Evolutionary conservation across 495 filamentous ascomycete species (phyloP), one percentile per base, ranked within the genome.

Genomic region (Patellaria atrata): DNA sequence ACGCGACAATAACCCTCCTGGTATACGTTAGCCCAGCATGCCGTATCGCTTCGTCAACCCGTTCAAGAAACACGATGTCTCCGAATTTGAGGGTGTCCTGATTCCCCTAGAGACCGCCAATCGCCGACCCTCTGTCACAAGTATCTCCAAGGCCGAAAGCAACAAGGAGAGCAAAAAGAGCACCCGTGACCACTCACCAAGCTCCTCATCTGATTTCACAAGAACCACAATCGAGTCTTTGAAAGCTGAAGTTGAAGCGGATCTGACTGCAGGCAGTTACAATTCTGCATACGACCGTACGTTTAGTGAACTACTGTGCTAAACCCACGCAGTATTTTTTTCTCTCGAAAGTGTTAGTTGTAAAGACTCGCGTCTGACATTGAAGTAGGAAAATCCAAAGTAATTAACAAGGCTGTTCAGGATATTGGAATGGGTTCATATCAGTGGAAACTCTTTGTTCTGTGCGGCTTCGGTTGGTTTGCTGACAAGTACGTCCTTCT

Each of bases 251-350:
- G 50, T 71, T 30, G 61, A 67, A 29, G 29, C 49, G 5, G 64
- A 66, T 38, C 15, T 69, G 14, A 48, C 50, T 10, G 50, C 63
- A 30, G 57, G 58, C 0, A 64, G 67, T 12, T 56, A 62, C 41
- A 55, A 72, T 35, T 55, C 59, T 30, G 51, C 52, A 13, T 72
- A 71, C 56, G 68, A 72, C 47, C 63, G 68, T 70, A 68, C 37
- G 65, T 67, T 30, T 12, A 12, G 32, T 35, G 31, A 35, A n/a
- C n/a, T n/a, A n/a, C n/a, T n/a, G n/a, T n/a, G n/a, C n/a, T n/a
- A n/a, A n/a, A n/a, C n/a, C n/a, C n/a, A n/a, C n/a, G n/a, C n/a
- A n/a, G n/a, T n/a, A n/a, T n/a, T n/a, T n/a, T n/a, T n/a, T n/a
- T n/a, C n/a, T n/a, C n/a, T n/a, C n/a, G n/a, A n/a, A n/a, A n/a